These are phyloP conservation scores for Parafenestella ontariensis DNA, from an alignment of 2,329 filamentous ascomycete species.

Conservation along the genomic window DNA sequence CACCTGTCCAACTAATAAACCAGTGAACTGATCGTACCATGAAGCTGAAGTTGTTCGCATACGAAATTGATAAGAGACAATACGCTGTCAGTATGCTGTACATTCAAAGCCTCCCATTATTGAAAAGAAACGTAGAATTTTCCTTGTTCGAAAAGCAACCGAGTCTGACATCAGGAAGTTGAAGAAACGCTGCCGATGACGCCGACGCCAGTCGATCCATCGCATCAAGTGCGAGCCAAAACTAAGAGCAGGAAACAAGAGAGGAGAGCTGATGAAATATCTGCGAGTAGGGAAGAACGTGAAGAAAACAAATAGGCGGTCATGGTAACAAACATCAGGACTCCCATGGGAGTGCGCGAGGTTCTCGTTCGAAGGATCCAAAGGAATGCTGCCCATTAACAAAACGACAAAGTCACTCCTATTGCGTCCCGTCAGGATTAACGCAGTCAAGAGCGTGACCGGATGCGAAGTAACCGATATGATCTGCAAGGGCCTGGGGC, in stretches of 20 bases:
- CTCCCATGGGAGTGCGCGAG: not conserved
- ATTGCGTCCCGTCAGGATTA: not conserved
- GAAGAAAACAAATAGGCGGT: not conserved
- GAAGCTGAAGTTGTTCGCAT: not conserved
- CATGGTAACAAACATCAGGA: not conserved
- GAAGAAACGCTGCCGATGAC: not conserved
- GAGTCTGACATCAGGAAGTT: not conserved
- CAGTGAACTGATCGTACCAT: not conserved
- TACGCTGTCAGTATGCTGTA: constrained; percentile 4
- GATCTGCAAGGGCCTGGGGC: constrained; percentile 13
- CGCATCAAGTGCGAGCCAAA: not conserved
- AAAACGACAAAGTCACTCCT: not conserved
- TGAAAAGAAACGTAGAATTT: not conserved
- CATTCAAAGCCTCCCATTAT: not conserved
- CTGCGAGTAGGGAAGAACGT: not conserved
- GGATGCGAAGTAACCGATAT: constrained; percentile 13
- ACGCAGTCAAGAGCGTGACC: constrained; percentile 7
- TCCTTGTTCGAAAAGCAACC: not conserved
- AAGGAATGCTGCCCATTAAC: not conserved
- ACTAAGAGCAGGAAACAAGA: not conserved
- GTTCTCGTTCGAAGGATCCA: not conserved
- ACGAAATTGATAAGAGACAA: not conserved
- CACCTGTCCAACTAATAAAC: not conserved
- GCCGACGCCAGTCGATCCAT: constrained; percentile 1
- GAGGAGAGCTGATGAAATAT: not conserved